Base-by-base conservation (phyloP, 371 early-diverging fungal genomes). In the Syncephalastrum contaminatum region DNA sequence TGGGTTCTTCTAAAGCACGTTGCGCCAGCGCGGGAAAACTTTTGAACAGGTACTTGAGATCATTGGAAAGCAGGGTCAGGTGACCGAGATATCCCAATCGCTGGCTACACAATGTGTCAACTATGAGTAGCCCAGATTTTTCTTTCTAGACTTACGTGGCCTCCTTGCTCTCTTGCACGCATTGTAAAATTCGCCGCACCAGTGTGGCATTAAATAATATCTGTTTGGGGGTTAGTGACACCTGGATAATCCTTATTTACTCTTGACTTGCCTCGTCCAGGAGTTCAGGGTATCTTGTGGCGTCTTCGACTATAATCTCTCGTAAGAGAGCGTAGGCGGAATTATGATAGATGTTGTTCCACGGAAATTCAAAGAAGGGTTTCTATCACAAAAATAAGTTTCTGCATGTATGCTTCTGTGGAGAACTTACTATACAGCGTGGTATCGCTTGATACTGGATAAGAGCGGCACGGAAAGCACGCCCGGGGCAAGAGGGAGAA, bases 301-400 rank as follows among this genome's bases (percentile, higher is more conserved):
- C 43, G 8, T 48, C 27, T 7, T 42, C 39, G 20, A 27, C 12
- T 12, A 63, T 15, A 14, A 57, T 49, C 22, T 65, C 60, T 25
- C 53, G 55, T 14, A 65, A 4, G 27, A 60, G n/a, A 27, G 51
- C 56, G 42, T 57, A 60, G 4, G 60, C 48, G 1, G 54, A 48
- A 12, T 51, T 51, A 42, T 65, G 65, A 3, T 54, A 40, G 1
- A 65, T 41, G 45, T 65, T 65, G 42, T 59, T 59, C 42, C 20
- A 56, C 24, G 65, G 60, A 43, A 60, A 60, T 21, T 57, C 65
- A 51, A 65, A 65, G 45, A 65, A 65, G 12, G 60, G 18, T 16
- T 65, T 60, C 65, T 65, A 24, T 6, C 43, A 49, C 15, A 6
- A 44, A 12, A 16, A 12, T 43, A n/a, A 36, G 19, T 25, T 25